Base-by-base conservation (phyloP, 2,329 filamentous ascomycete species). In the Epichloe gansuensis region DNA sequence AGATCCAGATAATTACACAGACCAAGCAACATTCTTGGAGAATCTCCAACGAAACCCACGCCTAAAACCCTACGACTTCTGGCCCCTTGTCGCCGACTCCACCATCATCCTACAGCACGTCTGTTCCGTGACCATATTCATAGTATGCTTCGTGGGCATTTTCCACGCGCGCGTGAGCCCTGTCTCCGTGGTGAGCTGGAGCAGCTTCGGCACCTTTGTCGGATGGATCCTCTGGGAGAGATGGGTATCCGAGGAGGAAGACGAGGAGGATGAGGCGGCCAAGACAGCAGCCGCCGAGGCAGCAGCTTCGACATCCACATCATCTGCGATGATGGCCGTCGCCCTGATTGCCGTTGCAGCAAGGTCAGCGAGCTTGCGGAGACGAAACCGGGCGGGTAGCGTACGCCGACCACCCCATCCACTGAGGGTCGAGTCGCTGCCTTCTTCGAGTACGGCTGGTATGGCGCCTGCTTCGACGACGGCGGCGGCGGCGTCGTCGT, bases 1-100 rank as follows among this genome's bases (percentile, higher is more conserved):
- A 91, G 88, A 94, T 65, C 91, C 93, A n/a, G 93, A 98, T 68
- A 98, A 98, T 68, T 97, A 97, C 67, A 97, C 93, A 42, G 93
- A 98, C 66, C 90, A 93, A 65, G 88, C 88, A 55, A 97, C 93
- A 1, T 98, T 98, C 62, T 83, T 98, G 59, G 91, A 96, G 65
- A 90, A 95, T 62, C 81, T 98, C 17, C 91, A 98, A 68, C 82
- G 91, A 47, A 98, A 98, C 67, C 91, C 91, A 4, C 84, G 91
- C 42, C 79, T 97, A 50, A 86, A 93, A 59, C 91, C 91, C 0
- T 98, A 98, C 68, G 91, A 97, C 64, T 98, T 98, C 69, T 98
- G 93, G 91, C 89, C 91, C 8, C 77, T 98, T 37, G 90, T 97
- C 49, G 88, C 89, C 53, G 91, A 97, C 67, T 91, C 88, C 13